Evolutionary conservation across 306 rosid species (phyloP).

Genomic region (Vicia villosa): DNA sequence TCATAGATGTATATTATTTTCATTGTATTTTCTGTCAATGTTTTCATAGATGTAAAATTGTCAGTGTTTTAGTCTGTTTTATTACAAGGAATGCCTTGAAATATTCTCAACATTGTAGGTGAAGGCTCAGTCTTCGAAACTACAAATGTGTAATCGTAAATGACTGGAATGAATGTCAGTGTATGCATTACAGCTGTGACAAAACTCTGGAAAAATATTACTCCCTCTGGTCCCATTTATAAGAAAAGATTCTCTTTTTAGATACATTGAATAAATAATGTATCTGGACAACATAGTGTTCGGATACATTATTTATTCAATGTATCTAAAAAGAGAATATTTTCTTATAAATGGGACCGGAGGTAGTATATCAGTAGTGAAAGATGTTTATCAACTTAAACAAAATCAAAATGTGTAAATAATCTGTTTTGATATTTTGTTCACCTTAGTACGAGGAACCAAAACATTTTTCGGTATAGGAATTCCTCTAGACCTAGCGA

Average conservation of each 20-base stretch:
- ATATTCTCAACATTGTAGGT: constrained; percentile 74
- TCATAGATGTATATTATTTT: too few relatives aligned
- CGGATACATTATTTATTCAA: too few relatives aligned
- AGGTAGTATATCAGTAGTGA: background rate
- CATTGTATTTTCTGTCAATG: too few relatives aligned
- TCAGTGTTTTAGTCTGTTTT: too few relatives aligned
- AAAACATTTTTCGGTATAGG: constrained; percentile 78
- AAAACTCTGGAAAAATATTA: constrained; percentile 63
- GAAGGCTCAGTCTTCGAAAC: constrained; percentile 56
- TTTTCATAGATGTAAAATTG: too few relatives aligned
- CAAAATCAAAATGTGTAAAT: constrained; percentile 9
- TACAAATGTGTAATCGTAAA: constrained; percentile 78
- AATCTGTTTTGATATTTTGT: constrained; percentile 4
- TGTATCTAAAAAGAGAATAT: too few relatives aligned
- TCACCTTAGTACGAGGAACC: constrained; percentile 90
- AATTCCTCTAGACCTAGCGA: constrained; percentile 75
- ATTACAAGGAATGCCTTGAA: constrained; percentile 67
- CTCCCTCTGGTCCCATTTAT: too few relatives aligned
- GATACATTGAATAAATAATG: too few relatives aligned
- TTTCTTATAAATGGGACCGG: too few relatives aligned
- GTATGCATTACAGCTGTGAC: constrained; percentile 65
- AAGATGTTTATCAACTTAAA: background rate
- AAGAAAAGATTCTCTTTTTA: too few relatives aligned
- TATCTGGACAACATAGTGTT: too few relatives aligned
- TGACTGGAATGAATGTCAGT: constrained; percentile 66